Percentiles rank a stretch among this genome's conserved stretches.
Conservation (phyloP, 306 rosid species). For the Arachis hypogaea region DNA sequence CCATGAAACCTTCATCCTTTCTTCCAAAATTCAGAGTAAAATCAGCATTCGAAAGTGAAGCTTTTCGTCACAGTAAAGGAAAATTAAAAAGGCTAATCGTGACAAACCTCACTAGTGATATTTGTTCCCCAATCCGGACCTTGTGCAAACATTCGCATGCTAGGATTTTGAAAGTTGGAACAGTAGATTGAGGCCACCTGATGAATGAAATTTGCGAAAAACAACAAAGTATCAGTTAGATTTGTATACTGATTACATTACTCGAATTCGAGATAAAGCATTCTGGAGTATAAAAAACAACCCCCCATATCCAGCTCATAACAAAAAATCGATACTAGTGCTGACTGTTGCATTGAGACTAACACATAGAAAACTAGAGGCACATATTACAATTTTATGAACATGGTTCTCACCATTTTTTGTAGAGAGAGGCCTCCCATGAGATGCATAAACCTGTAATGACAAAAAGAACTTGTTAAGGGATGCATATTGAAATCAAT, state of each 20-base stretch:
- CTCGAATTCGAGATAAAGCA: conserved; percentile 19
- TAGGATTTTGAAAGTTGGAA: conserved; percentile 76
- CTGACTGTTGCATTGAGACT: neutral
- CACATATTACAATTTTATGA: neutral
- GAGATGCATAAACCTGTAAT: conserved; percentile 78
- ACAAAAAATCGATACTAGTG: neutral
- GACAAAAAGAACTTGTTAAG: conserved; percentile 22
- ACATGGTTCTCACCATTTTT: conserved; percentile 64
- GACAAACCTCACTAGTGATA: conserved; percentile 83
- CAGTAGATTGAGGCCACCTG: conserved; percentile 84
- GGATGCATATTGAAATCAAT: neutral
- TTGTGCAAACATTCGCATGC: conserved; percentile 61
- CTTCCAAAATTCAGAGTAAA: conserved; percentile 65
- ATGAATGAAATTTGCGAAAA: conserved; percentile 32
- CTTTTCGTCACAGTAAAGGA: neutral
- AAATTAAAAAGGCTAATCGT: neutral
- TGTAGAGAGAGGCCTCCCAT: conserved; percentile 73
- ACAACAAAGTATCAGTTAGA: neutral
- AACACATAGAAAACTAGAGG: conserved; percentile 23
- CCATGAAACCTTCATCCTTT: conserved; percentile 89
- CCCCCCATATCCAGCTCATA: neutral
- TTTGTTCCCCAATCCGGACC: conserved; percentile 63
- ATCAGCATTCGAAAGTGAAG: conserved; percentile 44
- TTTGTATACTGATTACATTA: neutral
- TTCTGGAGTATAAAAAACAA: neutral